phyloP scores from a whole-genome alignment of 2,329 filamentous ascomycete species.

The Aspergillus intermedius region DNA sequence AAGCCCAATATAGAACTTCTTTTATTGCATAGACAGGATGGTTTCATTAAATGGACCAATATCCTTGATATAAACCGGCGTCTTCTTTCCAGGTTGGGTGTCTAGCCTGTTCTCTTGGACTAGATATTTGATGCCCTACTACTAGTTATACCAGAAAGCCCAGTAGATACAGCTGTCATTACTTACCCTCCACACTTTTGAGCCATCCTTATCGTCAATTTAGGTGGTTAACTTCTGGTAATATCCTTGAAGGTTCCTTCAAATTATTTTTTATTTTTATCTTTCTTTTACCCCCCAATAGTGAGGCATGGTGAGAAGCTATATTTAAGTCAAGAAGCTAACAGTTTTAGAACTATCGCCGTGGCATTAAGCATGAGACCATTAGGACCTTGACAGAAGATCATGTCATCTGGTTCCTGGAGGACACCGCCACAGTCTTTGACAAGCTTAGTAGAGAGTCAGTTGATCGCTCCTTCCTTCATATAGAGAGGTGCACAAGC shows the following conservation, averaged over 20 bases:
- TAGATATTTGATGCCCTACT: constrained; percentile 8
- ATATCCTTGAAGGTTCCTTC: constrained; percentile 9
- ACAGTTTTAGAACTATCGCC: no score
- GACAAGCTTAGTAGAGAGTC: no score
- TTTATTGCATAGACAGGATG: constrained; percentile 10
- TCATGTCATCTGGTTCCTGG: no score
- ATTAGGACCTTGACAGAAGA: no score
- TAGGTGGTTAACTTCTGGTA: constrained; percentile 9
- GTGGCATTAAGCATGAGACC: no score
- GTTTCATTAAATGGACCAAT: constrained; percentile 11
- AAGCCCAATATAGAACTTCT: constrained; percentile 10
- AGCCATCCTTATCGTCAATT: constrained; percentile 2
- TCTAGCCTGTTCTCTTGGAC: constrained; percentile 8
- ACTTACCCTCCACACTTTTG: not conserved
- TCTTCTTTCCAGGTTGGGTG: constrained; percentile 10
- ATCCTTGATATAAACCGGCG: constrained; percentile 13
- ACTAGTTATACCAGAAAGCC: not conserved
- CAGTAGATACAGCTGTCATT: not conserved
- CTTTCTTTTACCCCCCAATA: no score
- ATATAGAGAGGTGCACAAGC: no score
- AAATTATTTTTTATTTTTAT: no score
- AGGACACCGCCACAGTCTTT: no score
- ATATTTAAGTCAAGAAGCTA: no score
- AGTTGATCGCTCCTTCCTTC: no score
- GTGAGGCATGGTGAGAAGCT: no score